Percentiles rank a stretch among this genome's conserved stretches.
Conservation (phyloP, 495 filamentous ascomycete species). For the Oleoguttula mirabilis region DNA sequence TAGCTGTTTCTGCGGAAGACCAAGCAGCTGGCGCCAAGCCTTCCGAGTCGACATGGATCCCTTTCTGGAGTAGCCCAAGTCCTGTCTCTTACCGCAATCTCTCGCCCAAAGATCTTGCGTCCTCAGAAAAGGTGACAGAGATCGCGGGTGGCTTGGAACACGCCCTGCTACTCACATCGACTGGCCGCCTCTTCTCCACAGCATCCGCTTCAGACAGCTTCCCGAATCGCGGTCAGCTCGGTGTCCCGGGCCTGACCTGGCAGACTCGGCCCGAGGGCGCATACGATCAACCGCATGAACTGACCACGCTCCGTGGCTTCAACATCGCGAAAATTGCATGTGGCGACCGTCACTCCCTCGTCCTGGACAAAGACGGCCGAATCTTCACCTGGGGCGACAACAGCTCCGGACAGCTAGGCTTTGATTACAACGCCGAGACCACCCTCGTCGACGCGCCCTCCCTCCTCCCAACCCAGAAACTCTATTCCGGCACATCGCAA, state of each 20-base stretch:
- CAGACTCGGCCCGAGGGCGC: slow-evolving; percentile 60
- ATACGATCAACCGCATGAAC: slow-evolving; percentile 69
- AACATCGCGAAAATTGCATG: slow-evolving; percentile 61
- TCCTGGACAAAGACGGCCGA: slow-evolving; percentile 56
- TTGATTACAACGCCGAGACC: slow-evolving; percentile 49
- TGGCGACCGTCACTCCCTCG: slow-evolving; percentile 80
- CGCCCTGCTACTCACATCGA: slow-evolving; percentile 70
- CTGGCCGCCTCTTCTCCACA: slow-evolving; percentile 73
- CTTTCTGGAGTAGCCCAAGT: slow-evolving; percentile 52
- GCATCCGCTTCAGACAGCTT: slow-evolving; percentile 67
- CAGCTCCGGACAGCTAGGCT: slow-evolving; percentile 71
- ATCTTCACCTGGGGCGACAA: slow-evolving; percentile 92
- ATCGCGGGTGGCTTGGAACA: slow-evolving; percentile 75
- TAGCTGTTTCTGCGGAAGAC: slow-evolving; percentile 63
- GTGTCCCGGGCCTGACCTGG: slow-evolving; percentile 72
- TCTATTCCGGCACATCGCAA: slow-evolving; percentile 53
- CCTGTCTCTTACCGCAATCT: slow-evolving; percentile 58
- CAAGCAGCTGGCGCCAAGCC: slow-evolving; percentile 52
- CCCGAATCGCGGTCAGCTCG: slow-evolving; percentile 74
- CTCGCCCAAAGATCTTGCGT: slow-evolving; percentile 50
- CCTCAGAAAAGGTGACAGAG: slow-evolving; percentile 61
- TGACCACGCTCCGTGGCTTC: slow-evolving; percentile 49
- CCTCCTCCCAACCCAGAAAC: slow-evolving; percentile 49
- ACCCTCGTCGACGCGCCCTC: slow-evolving; percentile 57
- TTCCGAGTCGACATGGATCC: slow-evolving; percentile 57